Evolutionary conservation across 2,329 filamentous ascomycete species (phyloP), one percentile per base, ranked within the genome.

Genomic region (Xylogone sp.): DNA sequence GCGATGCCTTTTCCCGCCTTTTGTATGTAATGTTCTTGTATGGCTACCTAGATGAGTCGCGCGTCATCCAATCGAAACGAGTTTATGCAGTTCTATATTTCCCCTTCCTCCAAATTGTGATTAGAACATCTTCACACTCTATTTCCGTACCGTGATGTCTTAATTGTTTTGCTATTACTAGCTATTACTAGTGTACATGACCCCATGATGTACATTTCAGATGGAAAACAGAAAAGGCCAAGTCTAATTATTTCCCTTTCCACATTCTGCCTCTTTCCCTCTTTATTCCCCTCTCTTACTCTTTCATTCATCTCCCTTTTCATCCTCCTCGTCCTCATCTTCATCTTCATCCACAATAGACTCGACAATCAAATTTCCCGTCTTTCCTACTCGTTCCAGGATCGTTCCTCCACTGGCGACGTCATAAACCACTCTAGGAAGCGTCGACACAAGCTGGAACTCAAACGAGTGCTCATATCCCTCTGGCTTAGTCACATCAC

Each of bases 291-390:
- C 10, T 27, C 10, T 10, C 10, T 27, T 10, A 27, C 24, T 10
- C 10, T 6, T 27, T 27, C 24, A 39, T 31, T 31, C 27, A 39
- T 39, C 34, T 16, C n/a, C 34, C 13, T 39, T 22, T 10, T 45
- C 19, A 16, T 50, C 46, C 39, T 54, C 50, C 22, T 60, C 56
- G 18, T 59, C 58, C 12, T 63, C 60, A 3, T 61, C 60, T 2
- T 61, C 59, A 8, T 59, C 58, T 5, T 65, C 61, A 19, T 59
- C 56, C 13, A 81, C 80, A 21, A 83, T 76, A 3, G 79, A 74
- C 21, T 99, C 94, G 12, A 97, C 92, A 59, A 97, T 88, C 52
- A 99, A 71, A 69, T 95, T 96, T 2, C 87, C 90, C 57, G 90
- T 92, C 59, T 85, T 78, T 3, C 93, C 90, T 65, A 97, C 86